Percentiles rank a stretch among this genome's conserved stretches.
Conservation (phyloP, 1,284 basidiomycete genomes). For the Amylostereum areolatum region DNA sequence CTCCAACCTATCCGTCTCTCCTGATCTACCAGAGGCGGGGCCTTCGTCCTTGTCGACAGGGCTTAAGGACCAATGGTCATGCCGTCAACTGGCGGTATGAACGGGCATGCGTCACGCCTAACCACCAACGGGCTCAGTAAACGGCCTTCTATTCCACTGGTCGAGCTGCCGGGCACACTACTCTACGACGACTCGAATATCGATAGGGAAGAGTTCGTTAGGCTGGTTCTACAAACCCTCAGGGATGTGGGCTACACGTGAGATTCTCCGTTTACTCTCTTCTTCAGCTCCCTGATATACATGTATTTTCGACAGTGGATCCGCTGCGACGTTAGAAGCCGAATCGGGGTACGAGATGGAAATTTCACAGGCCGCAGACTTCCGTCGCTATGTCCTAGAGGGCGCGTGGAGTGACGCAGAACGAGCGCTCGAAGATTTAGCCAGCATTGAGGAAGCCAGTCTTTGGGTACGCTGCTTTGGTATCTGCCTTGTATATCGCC, state of each 20-base stretch:
- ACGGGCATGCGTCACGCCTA: slow-evolving; percentile 15
- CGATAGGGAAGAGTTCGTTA: slow-evolving; percentile 87
- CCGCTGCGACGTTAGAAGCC: slow-evolving; percentile 81
- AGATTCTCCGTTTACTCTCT: slow-evolving; percentile 31
- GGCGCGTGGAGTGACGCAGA: slow-evolving; percentile 86
- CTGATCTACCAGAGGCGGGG: slow-evolving; percentile 44
- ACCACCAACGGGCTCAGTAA: slow-evolving; percentile 40
- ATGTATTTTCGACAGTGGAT: slow-evolving; percentile 52
- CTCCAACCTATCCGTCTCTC: slow-evolving; percentile 41
- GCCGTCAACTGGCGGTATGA: slow-evolving; percentile 36
- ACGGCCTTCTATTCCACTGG: slow-evolving; percentile 41
- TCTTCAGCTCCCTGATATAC: slow-evolving; percentile 6
- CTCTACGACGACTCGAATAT: slow-evolving; percentile 74
- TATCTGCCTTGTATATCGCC: background rate
- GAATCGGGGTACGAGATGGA: slow-evolving; percentile 94
- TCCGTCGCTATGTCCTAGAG: slow-evolving; percentile 77
- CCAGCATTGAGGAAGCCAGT: slow-evolving; percentile 59
- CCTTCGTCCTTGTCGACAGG: slow-evolving; percentile 39
- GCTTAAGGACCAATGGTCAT: slow-evolving; percentile 36
- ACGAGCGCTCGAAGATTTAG: slow-evolving; percentile 60
- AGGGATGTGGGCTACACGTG: slow-evolving; percentile 91
- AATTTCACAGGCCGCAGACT: slow-evolving; percentile 70
- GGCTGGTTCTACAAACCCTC: slow-evolving; percentile 86
- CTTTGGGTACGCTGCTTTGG: slow-evolving; percentile 45
- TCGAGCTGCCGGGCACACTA: slow-evolving; percentile 62